phyloP scores from a whole-genome alignment of 164 flowering plant genomes.

The Kingdonia uniflora region DNA sequence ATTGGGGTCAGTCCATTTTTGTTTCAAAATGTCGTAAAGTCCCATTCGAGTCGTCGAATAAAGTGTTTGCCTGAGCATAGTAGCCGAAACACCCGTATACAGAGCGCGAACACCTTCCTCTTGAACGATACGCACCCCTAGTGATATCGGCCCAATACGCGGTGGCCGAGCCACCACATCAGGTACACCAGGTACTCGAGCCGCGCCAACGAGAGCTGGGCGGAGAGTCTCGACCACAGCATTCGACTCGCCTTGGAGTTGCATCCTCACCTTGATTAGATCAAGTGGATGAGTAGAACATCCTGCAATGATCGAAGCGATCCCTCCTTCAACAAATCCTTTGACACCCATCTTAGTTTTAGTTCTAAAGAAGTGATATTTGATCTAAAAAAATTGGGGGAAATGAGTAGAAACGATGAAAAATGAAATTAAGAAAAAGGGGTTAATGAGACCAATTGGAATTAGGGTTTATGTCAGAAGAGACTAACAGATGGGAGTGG shows the following conservation, averaged over 20 bases:
- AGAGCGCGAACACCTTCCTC: conserved; percentile 61
- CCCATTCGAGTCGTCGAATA: conserved; percentile 95
- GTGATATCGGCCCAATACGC: conserved; percentile 41
- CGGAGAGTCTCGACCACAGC: conserved; percentile 22
- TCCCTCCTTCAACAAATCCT: conserved; percentile 64
- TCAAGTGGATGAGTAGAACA: conserved; percentile 71
- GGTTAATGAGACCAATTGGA: neutral
- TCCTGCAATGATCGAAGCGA: conserved; percentile 62
- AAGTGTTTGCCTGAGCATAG: conserved; percentile 74
- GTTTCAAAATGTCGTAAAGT: conserved; percentile 62
- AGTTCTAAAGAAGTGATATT: no score
- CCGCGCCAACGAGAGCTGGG: conserved; percentile 19
- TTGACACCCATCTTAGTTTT: conserved; percentile 42
- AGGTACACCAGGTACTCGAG: neutral
- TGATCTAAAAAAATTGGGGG: no score
- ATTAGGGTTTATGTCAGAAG: conserved; percentile 11
- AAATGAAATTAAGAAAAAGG: no score
- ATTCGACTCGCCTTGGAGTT: conserved; percentile 52
- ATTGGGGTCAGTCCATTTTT: conserved; percentile 61
- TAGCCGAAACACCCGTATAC: conserved; percentile 82
- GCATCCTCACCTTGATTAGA: conserved; percentile 72
- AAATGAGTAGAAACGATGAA: no score
- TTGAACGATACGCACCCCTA: conserved; percentile 43
- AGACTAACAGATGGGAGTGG: conserved; percentile 28
- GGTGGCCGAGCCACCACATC: conserved; percentile 15